Percentiles rank a stretch among this genome's conserved stretches.
Evolutionary conservation across 2,329 filamentous ascomycete genomes (phyloP).

Genomic region (Drechslerella dactyloides): DNA sequence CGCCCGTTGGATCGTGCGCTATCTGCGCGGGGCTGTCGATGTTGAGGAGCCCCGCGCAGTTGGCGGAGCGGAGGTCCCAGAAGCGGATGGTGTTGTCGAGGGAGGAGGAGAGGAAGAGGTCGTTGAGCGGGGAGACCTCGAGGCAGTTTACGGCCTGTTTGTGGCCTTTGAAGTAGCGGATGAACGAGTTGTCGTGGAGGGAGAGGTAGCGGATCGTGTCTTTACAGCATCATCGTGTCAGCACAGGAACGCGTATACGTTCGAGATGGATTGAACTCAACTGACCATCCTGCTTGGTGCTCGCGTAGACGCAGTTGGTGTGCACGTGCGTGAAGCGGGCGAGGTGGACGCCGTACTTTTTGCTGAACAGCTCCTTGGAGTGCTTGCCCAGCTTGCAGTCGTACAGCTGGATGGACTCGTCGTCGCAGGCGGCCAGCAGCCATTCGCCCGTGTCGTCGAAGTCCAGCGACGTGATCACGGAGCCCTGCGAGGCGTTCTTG

Average conservation of each 20-base stretch:
- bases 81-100: constrained; percentile 88
- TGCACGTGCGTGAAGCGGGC: constrained; percentile 92
- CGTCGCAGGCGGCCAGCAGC: constrained; percentile 86
- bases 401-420: constrained; percentile 95
- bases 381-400: constrained; percentile 89
- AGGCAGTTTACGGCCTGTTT: constrained; percentile 82
- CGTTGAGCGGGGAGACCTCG: constrained; percentile 80
- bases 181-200: constrained; percentile 94
- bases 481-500: constrained; percentile 54
- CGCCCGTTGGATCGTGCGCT: constrained; percentile 89
- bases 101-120: constrained; percentile 90
- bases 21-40: constrained; percentile 81
- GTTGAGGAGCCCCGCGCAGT: constrained; percentile 79
- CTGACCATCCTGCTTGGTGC: constrained; percentile 87
- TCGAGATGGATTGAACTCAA: constrained; percentile 3
- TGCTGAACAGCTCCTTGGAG: constrained; percentile 86
- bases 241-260: neutral
- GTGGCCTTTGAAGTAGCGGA: constrained; percentile 95
- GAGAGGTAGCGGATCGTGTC: constrained; percentile 85
- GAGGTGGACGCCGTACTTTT: constrained; percentile 95
- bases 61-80: constrained; percentile 84
- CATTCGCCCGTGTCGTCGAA: constrained; percentile 96
- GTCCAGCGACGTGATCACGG: constrained; percentile 82
- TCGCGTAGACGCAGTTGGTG: constrained; percentile 91
- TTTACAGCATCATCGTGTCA: constrained; percentile 56